phyloP scores from a whole-genome alignment of 192 early-diverging fungal species.

The Coemansia sp. region DNA sequence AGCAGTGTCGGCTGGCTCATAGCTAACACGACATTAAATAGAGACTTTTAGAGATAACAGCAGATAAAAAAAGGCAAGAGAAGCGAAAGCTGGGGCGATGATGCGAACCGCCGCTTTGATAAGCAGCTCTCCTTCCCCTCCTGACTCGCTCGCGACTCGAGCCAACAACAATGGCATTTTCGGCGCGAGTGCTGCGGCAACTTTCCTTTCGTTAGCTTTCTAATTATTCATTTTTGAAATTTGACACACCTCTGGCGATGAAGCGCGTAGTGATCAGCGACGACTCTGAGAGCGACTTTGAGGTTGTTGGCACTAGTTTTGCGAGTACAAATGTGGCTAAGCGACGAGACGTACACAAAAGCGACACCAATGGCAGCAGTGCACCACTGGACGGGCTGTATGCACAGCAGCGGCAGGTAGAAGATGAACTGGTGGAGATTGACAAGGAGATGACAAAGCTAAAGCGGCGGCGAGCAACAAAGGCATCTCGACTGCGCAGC shows the following conservation, averaged over 20 bases:
- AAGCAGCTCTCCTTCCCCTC: not conserved
- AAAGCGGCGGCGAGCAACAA: constrained; percentile 16
- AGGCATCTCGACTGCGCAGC: constrained; percentile 15
- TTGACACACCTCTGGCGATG: not conserved
- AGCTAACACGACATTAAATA: not conserved
- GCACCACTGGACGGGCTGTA: not conserved
- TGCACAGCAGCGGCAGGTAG: constrained; percentile 13
- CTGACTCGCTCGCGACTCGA: not conserved
- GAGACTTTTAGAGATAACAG: not conserved
- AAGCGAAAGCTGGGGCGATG: not conserved
- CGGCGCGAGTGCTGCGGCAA: not conserved
- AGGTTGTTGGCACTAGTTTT: not conserved
- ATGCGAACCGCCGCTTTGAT: not conserved
- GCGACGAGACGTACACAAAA: constrained; percentile 2
- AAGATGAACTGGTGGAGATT: constrained; percentile 25
- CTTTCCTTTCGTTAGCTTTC: not conserved
- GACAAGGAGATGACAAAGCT: constrained; percentile 33
- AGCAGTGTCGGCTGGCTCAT: not conserved
- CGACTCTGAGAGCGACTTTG: constrained; percentile 15
- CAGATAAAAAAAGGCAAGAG: not conserved
- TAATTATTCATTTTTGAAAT: not conserved
- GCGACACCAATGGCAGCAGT: not conserved
- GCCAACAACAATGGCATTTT: not conserved
- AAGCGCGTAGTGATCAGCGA: constrained; percentile 7
- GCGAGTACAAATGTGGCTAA: not conserved